These are phyloP conservation scores for Lachancea sp. DNA, from an alignment of 805 yeast genomes.

Conservation along the genomic window DNA sequence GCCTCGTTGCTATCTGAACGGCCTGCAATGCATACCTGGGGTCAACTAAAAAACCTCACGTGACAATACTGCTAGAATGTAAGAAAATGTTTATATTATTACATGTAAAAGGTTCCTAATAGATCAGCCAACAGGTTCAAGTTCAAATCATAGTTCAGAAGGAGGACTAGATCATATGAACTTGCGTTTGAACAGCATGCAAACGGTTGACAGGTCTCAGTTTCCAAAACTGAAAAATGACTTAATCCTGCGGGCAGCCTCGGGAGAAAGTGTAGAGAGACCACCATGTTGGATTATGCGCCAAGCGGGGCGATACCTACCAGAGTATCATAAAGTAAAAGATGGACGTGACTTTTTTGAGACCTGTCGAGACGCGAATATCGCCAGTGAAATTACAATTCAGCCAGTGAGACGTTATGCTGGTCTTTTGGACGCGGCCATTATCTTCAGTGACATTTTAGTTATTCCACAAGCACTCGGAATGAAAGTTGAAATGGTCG, in stretches of 20 bases:
- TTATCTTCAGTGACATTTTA: slow-evolving; percentile 88
- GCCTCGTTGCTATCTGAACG: too few relatives aligned
- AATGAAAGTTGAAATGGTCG: slow-evolving; percentile 87
- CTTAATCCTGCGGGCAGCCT: slow-evolving; percentile 84
- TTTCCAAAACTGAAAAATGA: slow-evolving; percentile 86
- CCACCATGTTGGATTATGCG: slow-evolving; percentile 99
- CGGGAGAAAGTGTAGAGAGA: slow-evolving; percentile 84
- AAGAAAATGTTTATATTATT: too few relatives aligned
- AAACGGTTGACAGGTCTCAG: slow-evolving; percentile 19
- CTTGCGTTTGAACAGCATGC: slow-evolving; percentile 4
- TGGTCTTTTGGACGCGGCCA: slow-evolving; percentile 92
- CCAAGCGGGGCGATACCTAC: slow-evolving; percentile 91
- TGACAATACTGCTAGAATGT: too few relatives aligned
- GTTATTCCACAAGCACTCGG: slow-evolving; percentile 99
- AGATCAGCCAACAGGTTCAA: too few relatives aligned
- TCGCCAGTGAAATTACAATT: slow-evolving; percentile 88
- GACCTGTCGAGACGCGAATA: slow-evolving; percentile 90
- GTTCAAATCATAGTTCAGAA: neutral
- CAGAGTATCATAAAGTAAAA: slow-evolving; percentile 88
- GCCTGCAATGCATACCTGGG: too few relatives aligned
- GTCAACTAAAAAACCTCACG: too few relatives aligned
- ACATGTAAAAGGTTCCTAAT: too few relatives aligned
- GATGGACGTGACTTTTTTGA: slow-evolving; percentile 85
- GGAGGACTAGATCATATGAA: neutral
- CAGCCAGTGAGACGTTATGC: slow-evolving; percentile 89